Conservation (phyloP, 495 filamentous ascomycete species). For the Podospora sp. region DNA sequence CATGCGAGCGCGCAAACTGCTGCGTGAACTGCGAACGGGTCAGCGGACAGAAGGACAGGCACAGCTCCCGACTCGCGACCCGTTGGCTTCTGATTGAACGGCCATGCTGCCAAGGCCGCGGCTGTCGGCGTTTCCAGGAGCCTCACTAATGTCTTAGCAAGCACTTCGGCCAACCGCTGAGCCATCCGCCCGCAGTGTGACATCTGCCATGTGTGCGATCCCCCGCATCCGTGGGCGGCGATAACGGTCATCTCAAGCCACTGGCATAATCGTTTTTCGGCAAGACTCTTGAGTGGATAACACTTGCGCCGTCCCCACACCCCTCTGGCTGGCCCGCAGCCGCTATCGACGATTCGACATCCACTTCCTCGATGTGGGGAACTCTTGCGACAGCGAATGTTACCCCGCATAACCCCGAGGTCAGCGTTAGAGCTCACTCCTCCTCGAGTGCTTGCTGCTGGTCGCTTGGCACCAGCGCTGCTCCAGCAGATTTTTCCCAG, state of each 20-base stretch:
- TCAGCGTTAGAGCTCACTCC: not conserved
- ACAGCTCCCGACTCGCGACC: constrained; percentile 1
- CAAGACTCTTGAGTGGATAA: constrained; percentile 22
- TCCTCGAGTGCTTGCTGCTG: not conserved
- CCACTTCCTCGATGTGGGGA: constrained; percentile 17
- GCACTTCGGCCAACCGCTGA: not conserved
- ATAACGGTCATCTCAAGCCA: constrained; percentile 19
- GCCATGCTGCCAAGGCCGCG: constrained; percentile 13
- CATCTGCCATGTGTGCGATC: constrained; percentile 19
- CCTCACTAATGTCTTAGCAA: constrained; percentile 22
- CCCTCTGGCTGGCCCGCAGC: constrained; percentile 2
- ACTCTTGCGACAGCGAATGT: constrained; percentile 1
- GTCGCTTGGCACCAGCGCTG: not conserved
- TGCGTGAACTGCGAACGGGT: not conserved
- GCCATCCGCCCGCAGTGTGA: constrained; percentile 7
- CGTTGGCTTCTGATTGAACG: not conserved
- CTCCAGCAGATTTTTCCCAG: not conserved
- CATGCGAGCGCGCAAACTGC: not conserved
- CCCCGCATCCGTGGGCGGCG: constrained; percentile 15
- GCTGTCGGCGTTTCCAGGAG: constrained; percentile 5
- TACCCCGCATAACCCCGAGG: constrained; percentile 18
- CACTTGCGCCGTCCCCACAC: constrained; percentile 6
- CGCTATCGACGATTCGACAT: not conserved
- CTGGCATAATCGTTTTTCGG: constrained; percentile 14
- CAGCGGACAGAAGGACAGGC: not conserved